Base-by-base conservation (phyloP, 2,329 filamentous ascomycete genomes). In the Pyricularia sp. region DNA sequence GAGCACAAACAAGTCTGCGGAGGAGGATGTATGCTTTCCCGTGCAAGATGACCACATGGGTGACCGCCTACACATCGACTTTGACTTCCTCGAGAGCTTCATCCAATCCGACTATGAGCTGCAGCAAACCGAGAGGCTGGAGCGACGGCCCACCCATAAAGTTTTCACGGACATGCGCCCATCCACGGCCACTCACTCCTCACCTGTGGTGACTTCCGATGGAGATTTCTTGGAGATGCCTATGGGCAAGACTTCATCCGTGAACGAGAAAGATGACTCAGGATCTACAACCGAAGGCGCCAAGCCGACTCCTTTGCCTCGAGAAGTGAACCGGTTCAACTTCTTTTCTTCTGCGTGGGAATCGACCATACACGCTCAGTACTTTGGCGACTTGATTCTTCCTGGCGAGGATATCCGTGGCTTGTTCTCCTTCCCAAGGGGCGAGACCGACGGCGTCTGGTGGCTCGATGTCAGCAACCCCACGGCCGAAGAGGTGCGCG, bases 291-390 rank as follows among this genome's bases (percentile, higher is more conserved):
- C 81, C 3, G 73, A 75, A 0, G 74, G 73, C 3, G 71, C n/a
- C 72, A 75, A 7, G 70, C 77, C 74, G n/a, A 74, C 75, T 17
- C 23, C 58, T 26, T 26, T 61, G 23, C 78, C 80, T 55, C 77
- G 84, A 65, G 89, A 92, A 70, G 85, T 87, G 36, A 95, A 94
- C 76, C 88, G 94, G 4, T 98, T 97, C 82, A 95, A 94, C 71
- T 97, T 98, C 81, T 99, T 99, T 79, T 97, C 94, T 0, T 97
- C 95, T 0, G 92, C 95, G 68, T 91, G 93, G 79, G 94, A 97
- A 76, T 94, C 93, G 67, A 97, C 94, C 0, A 93, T 98, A 71
- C 94, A 97, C 76, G 93, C 94, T 20, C 87, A 92, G 1, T 93
- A 97, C 73, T 86, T 99, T 71, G 93, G 92, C 25, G 94, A 94